phyloP scores from a whole-genome alignment of 768 basidiomycete genomes.

The Serendipita indica region DNA sequence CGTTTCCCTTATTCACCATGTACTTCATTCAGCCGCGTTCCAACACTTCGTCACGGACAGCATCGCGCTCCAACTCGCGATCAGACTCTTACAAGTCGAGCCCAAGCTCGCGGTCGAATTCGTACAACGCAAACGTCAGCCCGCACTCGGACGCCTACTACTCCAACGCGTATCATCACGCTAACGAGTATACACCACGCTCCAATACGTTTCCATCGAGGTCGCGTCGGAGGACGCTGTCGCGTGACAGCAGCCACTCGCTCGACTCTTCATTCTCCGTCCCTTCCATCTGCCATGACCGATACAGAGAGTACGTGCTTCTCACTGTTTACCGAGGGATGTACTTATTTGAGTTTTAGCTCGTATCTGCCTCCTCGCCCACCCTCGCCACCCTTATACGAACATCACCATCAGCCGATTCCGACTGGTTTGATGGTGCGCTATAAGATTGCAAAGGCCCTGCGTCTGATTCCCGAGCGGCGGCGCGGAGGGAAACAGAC shows the following conservation, averaged over 20 bases:
- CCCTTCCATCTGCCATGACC: background rate
- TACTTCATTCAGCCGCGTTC: no score
- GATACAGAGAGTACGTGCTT: background rate
- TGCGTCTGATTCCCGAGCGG: constrained; percentile 6
- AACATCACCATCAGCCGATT: background rate
- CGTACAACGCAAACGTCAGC: no score
- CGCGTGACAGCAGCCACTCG: background rate
- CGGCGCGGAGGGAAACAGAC: constrained; percentile 1
- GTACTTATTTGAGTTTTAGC: background rate
- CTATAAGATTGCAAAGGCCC: background rate
- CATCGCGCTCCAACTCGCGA: no score
- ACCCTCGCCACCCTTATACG: background rate
- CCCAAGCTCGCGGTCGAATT: no score
- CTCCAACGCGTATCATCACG: no score
- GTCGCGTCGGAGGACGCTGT: constrained; percentile 1
- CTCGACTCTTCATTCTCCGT: constrained; percentile 6
- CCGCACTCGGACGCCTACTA: no score
- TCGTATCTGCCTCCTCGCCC: constrained; percentile 5
- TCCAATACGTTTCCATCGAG: no score
- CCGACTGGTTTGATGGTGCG: background rate
- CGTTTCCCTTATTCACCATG: no score
- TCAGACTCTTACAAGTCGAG: no score
- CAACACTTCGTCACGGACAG: no score
- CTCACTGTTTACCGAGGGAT: background rate
- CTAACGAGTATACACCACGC: no score